Base-by-base conservation (phyloP, 805 yeast genomes). In the Cyberlindnera suaveolens region DNA sequence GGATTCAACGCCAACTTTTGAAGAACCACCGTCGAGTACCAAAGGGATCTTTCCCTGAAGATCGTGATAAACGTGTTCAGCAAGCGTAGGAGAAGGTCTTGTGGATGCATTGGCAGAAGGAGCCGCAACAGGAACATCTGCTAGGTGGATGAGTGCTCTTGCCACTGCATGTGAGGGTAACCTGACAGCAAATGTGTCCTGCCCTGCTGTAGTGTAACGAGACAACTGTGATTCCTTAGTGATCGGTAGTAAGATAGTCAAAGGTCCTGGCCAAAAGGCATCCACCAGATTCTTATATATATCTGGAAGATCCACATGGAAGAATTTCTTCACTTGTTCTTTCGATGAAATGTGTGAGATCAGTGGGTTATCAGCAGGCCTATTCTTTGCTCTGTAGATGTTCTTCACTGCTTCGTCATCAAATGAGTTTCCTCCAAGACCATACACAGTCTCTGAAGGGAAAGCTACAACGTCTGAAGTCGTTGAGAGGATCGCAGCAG, bases 71-170 rank as follows among this genome's bases (percentile, higher is more conserved):
- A 93, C 99, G 60, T 93, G 99, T 9, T 72, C 64, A 1, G 99
- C 98, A 30, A 72, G 57, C 0, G 99, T 93, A 1, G 98, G 96
- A 16, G 96, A 85, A 1, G 99, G 99, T 40, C 88, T 69, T 0
- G 99, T 93, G 2, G 96, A 88, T 1, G 96, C 91, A 63, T 93
- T 93, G 2, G 99, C 99, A 1, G 96, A 87, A 0, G 99, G 99
- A 0, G 99, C 99, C 1, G 99, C 99, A 31, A 93, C 64, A 1
- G 99, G 98, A 2, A 85, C 75, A 51, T 89, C 93, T 42, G 95
- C 78, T 11, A 85, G 56, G 2, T 87, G 85, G 42, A 93, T 89
- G 37, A 93, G 67, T 0, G 98, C 96, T 47, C 99, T 69, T 0
- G 98, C 98, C 1, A 93, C 76, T 1, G 91, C 87, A 62, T 91